Base-by-base conservation (phyloP, 441 rosid species). In the Pelargonium exstipulatum region DNA sequence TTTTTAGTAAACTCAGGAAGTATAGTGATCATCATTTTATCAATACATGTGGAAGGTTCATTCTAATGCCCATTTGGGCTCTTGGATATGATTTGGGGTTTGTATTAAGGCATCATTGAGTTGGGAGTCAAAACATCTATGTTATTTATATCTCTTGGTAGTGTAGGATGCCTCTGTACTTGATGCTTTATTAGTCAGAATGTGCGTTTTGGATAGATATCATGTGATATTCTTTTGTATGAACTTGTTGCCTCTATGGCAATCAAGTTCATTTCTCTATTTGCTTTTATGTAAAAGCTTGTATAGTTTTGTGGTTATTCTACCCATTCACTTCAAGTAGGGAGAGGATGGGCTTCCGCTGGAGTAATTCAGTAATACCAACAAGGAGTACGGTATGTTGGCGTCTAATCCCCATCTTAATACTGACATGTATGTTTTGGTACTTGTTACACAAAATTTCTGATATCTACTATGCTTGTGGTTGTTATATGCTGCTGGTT, bases 311-410 rank as follows among this genome's bases (percentile, higher is more conserved):
- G 74, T 82, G 72, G 82, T 71, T 75, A 69, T 77, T 82, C 84
- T 87, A 77, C 90, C 89, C 86, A 87, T 86, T 85, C 91, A 83
- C 83, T 83, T 90, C 87, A 51, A 86, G 80, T 95, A 90, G 92
- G 91, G 92, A 85, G 91, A 89, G 91, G 91, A 85, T 87, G 95
- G 88, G 89, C 97, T 84, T 89, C 96, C 80, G 95, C 99, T 77
- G 98, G 91, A 90, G 97, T 91, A 87, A 85, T 88, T 89, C 90
- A 82, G 82, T 91, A 84, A 83, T 82, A 85, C 83, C 83, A 75
- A 81, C 81, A 14, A 49, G 57, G 78, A 76, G 92, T 83, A 92
- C 98, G 99, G 99, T 95, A 95, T 92, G 99, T 95, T 73, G 96
- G 97, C 86, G 81, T 75, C 84, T 78, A 76, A 82, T 73, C 76